A percentile compares a stretch with the other conserved stretches of the same genome.
These are phyloP conservation scores for Maudiozyma serrabonitensis DNA, from an alignment of 805 yeast genomes.

Conservation along the genomic window DNA sequence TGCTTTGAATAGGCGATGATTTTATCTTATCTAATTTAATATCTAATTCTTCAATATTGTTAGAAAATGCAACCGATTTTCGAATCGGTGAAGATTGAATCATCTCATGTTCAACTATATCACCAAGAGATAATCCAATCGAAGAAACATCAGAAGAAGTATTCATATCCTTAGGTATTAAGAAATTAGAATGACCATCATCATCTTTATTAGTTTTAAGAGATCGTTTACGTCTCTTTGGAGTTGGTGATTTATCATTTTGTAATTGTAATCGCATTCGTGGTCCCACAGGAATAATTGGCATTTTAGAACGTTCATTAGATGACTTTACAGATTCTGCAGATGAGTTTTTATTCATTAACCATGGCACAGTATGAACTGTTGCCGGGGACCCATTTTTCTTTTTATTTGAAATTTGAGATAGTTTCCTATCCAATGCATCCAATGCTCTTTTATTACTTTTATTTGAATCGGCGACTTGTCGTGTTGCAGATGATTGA, in stretches of 20 bases:
- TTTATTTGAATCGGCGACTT: not conserved
- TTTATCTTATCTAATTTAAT: constrained; percentile 5
- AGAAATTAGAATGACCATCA: not conserved
- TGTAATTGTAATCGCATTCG: not conserved
- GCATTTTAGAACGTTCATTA: not conserved
- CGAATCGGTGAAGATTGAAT: constrained; percentile 15
- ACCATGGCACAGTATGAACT: constrained; percentile 2
- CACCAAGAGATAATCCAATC: not conserved
- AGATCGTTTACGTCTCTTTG: constrained; percentile 12
- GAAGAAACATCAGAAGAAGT: not conserved
- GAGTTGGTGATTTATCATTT: constrained; percentile 15
- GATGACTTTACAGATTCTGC: not conserved
- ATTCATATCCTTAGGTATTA: not conserved
- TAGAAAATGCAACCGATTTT: constrained; percentile 26
- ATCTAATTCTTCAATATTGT: constrained; percentile 22
- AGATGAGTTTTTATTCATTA: constrained; percentile 6
- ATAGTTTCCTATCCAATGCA: constrained; percentile 19
- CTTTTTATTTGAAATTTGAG: constrained; percentile 7
- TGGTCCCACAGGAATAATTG: no score
- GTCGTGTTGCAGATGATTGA: not conserved
- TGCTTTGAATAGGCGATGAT: constrained; percentile 16
- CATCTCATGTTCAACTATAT: not conserved
- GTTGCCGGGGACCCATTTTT: constrained; percentile 3
- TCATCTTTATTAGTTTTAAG: no score
- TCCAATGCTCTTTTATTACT: constrained; percentile 14